Evolutionary conservation across 192 early-diverging fungal genomes (phyloP), one percentile per base, ranked within the genome.

Genomic region (Bifiguratus adelaidae): DNA sequence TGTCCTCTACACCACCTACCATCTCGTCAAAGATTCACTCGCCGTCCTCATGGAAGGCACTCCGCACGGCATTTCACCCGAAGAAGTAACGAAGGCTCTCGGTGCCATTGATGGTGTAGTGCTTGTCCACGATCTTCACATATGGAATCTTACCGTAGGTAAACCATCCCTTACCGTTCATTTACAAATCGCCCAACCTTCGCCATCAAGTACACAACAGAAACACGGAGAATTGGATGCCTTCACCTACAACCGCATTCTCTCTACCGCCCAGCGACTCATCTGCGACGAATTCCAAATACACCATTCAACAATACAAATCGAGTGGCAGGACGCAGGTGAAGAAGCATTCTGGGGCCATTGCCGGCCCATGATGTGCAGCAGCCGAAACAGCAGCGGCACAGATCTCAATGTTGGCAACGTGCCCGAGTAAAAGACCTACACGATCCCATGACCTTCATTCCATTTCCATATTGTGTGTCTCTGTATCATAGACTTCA

Each of bases 1-100:
- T 35, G 87, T 89, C 20, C 62, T 89, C 19, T 61, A 53, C 9
- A 87, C 86, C 5, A 89, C 88, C 0, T 59, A 79, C 8, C 58
- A 68, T 6, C 48, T 89, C 4, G 70, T 91, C 19, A 71, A 63
- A 41, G 71, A 77, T 36, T 83, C 76, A 8, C 30, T 84, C 3
- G 61, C 59, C 0, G 76, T 90, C 5, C 56, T 90, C 22, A 87
- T 90, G 86, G 84, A 90, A 68, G 66, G 85, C 13, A 71, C 71
- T 0, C 75, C 75, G 8, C 53, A 53, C 0, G 55, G 64, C 29
- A 65, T 77, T 24, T 60, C 75, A 9, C 68, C 73, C 7, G 67
- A 74, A 25, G 45, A 57, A 15, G 61, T 77, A 42, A 58, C 62
- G 35, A 47, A 47, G 8, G 55, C 62, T 15, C 37, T 77, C 19